phyloP scores from a whole-genome alignment of 2,329 filamentous ascomycete genomes.

The Alternaria arbusti region DNA sequence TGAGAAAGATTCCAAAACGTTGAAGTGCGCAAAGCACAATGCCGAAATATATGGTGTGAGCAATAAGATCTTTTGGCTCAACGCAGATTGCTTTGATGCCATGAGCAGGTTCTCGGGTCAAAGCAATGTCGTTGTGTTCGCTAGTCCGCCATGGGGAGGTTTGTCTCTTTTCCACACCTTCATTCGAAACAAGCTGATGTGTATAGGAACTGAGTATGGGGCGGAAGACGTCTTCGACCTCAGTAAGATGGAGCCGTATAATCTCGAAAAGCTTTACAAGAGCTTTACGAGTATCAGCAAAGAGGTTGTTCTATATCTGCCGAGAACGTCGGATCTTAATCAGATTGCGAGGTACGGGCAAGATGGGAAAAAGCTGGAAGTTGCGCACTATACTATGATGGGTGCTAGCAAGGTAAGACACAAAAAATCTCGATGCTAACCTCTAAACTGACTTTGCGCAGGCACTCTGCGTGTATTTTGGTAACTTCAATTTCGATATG shows the following conservation, averaged over 20 bases:
- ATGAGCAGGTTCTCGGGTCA: conserved; percentile 62
- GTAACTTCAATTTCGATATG: conserved; percentile 54
- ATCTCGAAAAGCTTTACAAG: conserved; percentile 53
- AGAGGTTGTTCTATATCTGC: conserved; percentile 77
- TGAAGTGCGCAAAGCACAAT: conserved; percentile 93
- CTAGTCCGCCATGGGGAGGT: conserved; percentile 78
- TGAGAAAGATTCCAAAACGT: conserved; percentile 78
- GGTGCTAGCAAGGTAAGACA: conserved; percentile 79
- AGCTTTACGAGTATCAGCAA: conserved; percentile 50
- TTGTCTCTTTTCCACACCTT: conserved; percentile 28
- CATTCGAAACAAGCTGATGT: conserved; percentile 7
- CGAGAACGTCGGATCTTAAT: conserved; percentile 60
- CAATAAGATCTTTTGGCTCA: conserved; percentile 81
- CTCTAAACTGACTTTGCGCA: conserved; percentile 13
- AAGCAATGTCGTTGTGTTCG: conserved; percentile 68
- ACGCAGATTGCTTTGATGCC: conserved; percentile 84
- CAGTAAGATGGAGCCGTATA: conserved; percentile 87
- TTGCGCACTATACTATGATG: conserved; percentile 83
- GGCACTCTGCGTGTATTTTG: conserved; percentile 66
- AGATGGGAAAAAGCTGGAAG: conserved; percentile 43
- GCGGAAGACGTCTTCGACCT: conserved; percentile 79
- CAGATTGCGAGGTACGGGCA: conserved; percentile 45
- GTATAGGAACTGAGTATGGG: conserved; percentile 66
- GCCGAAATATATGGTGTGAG: conserved; percentile 82
- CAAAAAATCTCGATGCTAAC: background rate